Base-by-base conservation (phyloP, 805 yeast genomes). In the Starmera dryadoides region DNA sequence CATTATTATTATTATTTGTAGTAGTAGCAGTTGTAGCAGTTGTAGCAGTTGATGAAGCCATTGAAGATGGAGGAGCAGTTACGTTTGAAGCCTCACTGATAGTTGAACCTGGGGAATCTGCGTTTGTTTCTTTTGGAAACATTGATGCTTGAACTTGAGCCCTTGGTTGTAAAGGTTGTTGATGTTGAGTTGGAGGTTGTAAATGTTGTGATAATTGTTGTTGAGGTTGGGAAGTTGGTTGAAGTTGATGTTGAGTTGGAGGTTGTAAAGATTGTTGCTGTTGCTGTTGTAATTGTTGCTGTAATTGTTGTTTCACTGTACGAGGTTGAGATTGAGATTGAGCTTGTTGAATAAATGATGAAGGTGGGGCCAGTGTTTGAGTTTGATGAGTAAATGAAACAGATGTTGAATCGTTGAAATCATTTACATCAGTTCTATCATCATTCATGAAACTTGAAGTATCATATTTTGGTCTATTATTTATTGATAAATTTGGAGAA, bases 401-500 rank as follows among this genome's bases (percentile, higher is more conserved):
- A 11, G 51, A 44, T 33, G 39, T 49, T 12, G 44, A 39, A 32
- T 43, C 48, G 32, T 44, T 43, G 10, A 37, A 45, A 33, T 48
- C 52, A 17, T 46, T 44, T n/a, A 39, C 42, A 31, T 49, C 53
- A 3, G 50, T 45, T 14, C 46, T 44, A 30, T 49, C 53, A 31
- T 49, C 50, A 28, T 46, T 46, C 18, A 48, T n/a, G 23, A 40
- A 45, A 26, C 49, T 46, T 21, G 50, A 38, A 2, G 49, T 39
- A 4, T 46, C 48, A 29, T 17, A 42, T 28, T 39, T 46, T 17
- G 47, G 30, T 29, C 35, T 43, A 22, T 40, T 41, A n/a, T n/a
- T 25, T 34, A 45, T 30, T 10, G 49, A 45, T 4, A 46, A 33
- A 26, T 40, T 30, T 33, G 37, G 34, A 14, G 36, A 37, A n/a